Conservation (phyloP, 2,329 filamentous ascomycete species). For the Diaporthe vaccinii region DNA sequence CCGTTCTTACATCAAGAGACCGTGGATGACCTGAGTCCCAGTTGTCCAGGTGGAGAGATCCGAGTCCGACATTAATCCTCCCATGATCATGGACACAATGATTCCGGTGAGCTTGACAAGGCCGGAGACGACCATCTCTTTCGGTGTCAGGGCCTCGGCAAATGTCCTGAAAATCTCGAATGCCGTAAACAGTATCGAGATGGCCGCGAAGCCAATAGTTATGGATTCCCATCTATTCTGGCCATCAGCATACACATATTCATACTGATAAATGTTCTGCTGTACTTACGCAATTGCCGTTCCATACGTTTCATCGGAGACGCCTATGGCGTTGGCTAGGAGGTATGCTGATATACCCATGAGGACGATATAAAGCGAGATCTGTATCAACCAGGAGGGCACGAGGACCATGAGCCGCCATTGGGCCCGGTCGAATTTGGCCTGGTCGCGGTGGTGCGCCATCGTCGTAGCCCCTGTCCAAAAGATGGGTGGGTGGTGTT, state of each 20-base stretch:
- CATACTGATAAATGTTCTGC: slow-evolving; percentile 42
- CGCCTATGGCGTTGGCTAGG: slow-evolving; percentile 60
- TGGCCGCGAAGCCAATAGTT: slow-evolving; percentile 64
- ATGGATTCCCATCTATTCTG: slow-evolving; percentile 64
- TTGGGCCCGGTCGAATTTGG: slow-evolving; percentile 64
- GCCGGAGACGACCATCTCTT: slow-evolving; percentile 66
- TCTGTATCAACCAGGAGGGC: slow-evolving; percentile 65
- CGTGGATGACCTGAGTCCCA: slow-evolving; percentile 63
- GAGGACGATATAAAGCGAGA: slow-evolving; percentile 59
- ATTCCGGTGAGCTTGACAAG: slow-evolving; percentile 64
- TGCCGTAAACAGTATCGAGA: slow-evolving; percentile 61
- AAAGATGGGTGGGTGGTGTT: slow-evolving; percentile 11
- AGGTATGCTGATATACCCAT: slow-evolving; percentile 68
- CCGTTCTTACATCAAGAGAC: slow-evolving; percentile 60
- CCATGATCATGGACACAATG: slow-evolving; percentile 61
- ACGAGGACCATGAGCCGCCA: slow-evolving; percentile 64
- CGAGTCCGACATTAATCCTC: slow-evolving; percentile 62
- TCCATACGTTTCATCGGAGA: slow-evolving; percentile 57
- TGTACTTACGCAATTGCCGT: slow-evolving; percentile 52
- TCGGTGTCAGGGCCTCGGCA: slow-evolving; percentile 66
- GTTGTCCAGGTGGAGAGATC: slow-evolving; percentile 62
- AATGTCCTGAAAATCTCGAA: slow-evolving; percentile 62
- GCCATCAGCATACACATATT: slow-evolving; percentile 7
- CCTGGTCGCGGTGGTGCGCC: slow-evolving; percentile 62
- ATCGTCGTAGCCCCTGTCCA: slow-evolving; percentile 47